phyloP scores from a whole-genome alignment of 306 rosid species.

The Vigna radiata region DNA sequence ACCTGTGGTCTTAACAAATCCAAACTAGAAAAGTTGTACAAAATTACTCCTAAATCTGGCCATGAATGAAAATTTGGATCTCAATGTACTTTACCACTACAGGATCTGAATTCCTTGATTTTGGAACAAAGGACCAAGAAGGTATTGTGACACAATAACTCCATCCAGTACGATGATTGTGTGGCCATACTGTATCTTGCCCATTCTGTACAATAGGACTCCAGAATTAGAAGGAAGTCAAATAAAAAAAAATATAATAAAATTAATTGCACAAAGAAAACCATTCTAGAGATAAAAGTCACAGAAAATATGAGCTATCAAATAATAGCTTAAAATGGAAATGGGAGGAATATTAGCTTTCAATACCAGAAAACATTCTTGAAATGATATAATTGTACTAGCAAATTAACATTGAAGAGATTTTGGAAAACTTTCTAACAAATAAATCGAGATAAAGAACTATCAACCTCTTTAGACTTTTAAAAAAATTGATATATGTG shows the following conservation, averaged over 20 bases:
- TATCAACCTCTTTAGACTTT: neutral
- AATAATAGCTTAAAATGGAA: conserved; percentile 21
- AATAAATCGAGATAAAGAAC: conserved; percentile 4
- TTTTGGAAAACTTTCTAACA: conserved; percentile 5
- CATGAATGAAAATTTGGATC: conserved; percentile 50
- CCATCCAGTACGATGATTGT: conserved; percentile 83
- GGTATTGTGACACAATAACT: conserved; percentile 83
- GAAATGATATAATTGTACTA: neutral
- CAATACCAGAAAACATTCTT: conserved; percentile 31
- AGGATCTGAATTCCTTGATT: conserved; percentile 84
- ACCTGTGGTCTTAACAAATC: conserved; percentile 22
- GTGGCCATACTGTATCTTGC: conserved; percentile 88
- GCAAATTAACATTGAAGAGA: conserved; percentile 28
- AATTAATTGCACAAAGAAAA: conserved; percentile 24
- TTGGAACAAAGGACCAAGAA: conserved; percentile 83
- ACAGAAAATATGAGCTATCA: conserved; percentile 9
- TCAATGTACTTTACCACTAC: conserved; percentile 75
- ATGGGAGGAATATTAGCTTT: conserved; percentile 33
- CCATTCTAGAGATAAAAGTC: conserved; percentile 3
- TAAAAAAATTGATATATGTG: conserved; percentile 9
- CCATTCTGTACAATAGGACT: conserved; percentile 72
- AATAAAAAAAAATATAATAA: neutral
- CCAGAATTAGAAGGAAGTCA: conserved; percentile 23
- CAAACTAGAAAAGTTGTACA: conserved; percentile 43
- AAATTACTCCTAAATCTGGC: conserved; percentile 53